Evolutionary conservation across 257 asterid species (phyloP), one percentile per base, ranked within the genome.

Genomic region (Salvia hispanica): DNA sequence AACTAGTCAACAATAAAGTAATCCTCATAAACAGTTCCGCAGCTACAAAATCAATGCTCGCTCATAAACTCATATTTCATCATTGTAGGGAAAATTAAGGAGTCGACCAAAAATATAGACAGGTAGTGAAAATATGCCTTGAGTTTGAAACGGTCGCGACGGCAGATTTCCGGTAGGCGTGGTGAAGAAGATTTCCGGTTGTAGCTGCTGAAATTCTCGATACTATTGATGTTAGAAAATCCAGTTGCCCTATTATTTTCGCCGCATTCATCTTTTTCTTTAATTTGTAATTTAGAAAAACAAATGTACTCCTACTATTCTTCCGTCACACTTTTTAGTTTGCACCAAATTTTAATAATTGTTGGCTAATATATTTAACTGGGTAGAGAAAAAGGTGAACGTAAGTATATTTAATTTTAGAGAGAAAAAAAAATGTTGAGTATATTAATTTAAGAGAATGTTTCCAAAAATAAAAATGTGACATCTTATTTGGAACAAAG

Each of bases 51-150:
- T 21, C 56, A 5, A 67, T 1, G 45, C n/a, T 36, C 58, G 45
- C 63, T 42, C 7, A 56, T 21, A 62, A 62, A 21, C 66, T 39
- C 12, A 43, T 14, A 55, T 46, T 46, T 62, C 28, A 4, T 37
- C n/a, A 14, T 62, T 56, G 18, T 7, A 13, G 9, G 9, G 2
- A 75, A 53, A 67, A 54, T 60, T 25, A 40, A 50, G 34, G 58
- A 21, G 46, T 63, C 28, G 28, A 40, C 25, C 1, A 21, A 56
- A 36, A 40, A 69, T 25, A 25, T n/a, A 62, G 3, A 46, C 9
- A 52, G 25, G 70, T 61, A 9, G 59, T 15, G 18, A 43, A 74
- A 74, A 18, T 21, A 48, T 75, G 68, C 72, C 75, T 69, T 55
- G 62, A 56, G 56, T 43, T 69, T 9, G 42, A 36, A 47, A 47